A percentile compares a stretch with the other conserved stretches of the same genome.
Evolutionary conservation across 1,284 basidiomycete genomes (phyloP).

Genomic region (Chondrostereum purpureum): DNA sequence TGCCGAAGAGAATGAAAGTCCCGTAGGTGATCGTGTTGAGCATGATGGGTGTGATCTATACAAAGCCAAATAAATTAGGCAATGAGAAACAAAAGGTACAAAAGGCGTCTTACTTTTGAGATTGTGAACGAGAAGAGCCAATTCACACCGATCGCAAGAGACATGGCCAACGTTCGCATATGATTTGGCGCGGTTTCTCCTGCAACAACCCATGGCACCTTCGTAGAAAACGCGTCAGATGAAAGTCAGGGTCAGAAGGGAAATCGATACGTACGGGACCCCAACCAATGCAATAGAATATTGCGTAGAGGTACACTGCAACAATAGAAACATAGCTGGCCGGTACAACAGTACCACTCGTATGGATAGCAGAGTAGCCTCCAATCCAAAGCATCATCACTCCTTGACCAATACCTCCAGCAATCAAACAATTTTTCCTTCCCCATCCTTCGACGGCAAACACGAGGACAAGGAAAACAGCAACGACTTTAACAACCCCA

Average conservation of each 20-base stretch:
- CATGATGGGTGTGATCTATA: slow-evolving; percentile 44
- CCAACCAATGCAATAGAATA: slow-evolving; percentile 39
- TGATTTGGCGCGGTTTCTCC: slow-evolving; percentile 45
- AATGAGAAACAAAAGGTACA: neutral
- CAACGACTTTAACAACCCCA: slow-evolving; percentile 50
- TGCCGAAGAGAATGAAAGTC: slow-evolving; percentile 45
- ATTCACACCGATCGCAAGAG: slow-evolving; percentile 37
- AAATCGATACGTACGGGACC: slow-evolving; percentile 24
- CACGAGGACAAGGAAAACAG: slow-evolving; percentile 31
- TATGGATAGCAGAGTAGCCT: slow-evolving; percentile 36
- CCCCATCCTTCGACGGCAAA: slow-evolving; percentile 40
- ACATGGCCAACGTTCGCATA: slow-evolving; percentile 35
- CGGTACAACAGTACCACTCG: slow-evolving; percentile 25
- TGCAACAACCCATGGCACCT: slow-evolving; percentile 35
- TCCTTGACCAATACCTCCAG: slow-evolving; percentile 39
- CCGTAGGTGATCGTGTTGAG: slow-evolving; percentile 41
- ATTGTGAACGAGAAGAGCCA: slow-evolving; percentile 45
- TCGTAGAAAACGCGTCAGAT: neutral
- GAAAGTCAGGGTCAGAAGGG: neutral
- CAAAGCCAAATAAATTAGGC: neutral
- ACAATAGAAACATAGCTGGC: slow-evolving; percentile 43
- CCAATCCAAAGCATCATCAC: slow-evolving; percentile 46
- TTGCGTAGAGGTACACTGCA: slow-evolving; percentile 42
- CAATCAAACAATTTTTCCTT: slow-evolving; percentile 38
- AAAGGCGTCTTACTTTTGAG: slow-evolving; percentile 20